Percentiles rank a stretch among this genome's conserved stretches.
These are phyloP conservation scores for Rhizopogon vinicolor DNA, from an alignment of 768 basidiomycete genomes.

Conservation along the genomic window DNA sequence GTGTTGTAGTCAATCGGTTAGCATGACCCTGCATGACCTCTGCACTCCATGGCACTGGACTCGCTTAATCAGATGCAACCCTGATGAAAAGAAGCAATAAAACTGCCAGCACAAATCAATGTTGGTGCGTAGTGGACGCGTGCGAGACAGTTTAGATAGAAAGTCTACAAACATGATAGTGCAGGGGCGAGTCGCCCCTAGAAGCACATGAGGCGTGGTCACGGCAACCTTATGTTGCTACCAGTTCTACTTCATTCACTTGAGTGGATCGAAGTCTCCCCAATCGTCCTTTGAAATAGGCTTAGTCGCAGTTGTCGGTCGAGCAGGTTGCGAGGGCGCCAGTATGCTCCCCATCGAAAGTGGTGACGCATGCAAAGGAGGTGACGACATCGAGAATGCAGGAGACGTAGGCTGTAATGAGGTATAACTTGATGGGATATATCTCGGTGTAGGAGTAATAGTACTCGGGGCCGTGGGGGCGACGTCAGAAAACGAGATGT, in stretches of 20 bases:
- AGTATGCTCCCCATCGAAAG: constrained; percentile 48
- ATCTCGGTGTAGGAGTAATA: constrained; percentile 9
- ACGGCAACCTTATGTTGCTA: background rate
- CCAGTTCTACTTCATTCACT: constrained; percentile 7
- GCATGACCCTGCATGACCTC: no score
- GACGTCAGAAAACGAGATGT: constrained; percentile 38
- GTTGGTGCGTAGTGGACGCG: no score
- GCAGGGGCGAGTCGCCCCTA: background rate
- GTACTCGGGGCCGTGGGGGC: constrained; percentile 13
- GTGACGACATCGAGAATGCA: constrained; percentile 21
- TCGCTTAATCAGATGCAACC: no score
- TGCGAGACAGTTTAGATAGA: background rate
- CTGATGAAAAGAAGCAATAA: no score
- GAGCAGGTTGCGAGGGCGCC: constrained; percentile 52
- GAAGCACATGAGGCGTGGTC: background rate
- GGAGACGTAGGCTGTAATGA: constrained; percentile 15
- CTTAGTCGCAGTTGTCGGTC: constrained; percentile 35
- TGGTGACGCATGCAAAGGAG: constrained; percentile 25
- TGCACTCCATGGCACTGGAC: no score
- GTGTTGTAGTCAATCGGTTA: no score
- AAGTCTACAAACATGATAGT: background rate
- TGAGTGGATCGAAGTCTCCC: constrained; percentile 76
- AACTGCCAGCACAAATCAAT: no score
- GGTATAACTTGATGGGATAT: constrained; percentile 11
- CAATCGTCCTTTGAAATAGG: constrained; percentile 62